Base-by-base conservation (phyloP, 768 basidiomycete genomes). In the Cystofilobasidium ferigula region DNA sequence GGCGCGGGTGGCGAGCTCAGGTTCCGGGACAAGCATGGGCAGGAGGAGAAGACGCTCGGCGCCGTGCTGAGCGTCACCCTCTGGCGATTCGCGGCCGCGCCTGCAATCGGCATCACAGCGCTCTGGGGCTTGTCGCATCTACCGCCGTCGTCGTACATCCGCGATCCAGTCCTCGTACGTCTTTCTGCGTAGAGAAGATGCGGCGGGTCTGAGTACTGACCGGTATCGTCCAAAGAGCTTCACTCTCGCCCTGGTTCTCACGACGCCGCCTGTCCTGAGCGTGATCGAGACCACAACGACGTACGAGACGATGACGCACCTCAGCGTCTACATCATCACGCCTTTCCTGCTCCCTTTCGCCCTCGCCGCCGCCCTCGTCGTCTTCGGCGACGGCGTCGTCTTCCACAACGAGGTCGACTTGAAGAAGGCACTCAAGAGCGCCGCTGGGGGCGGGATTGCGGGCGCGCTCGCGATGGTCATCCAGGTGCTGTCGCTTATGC, bases 381-480 rank as follows among this genome's bases (percentile, higher is more conserved):
- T 63, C 30, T 32, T 51, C 18, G 67, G 67, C n/a, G 26, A 40
- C 22, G 67, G 67, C 26, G 57, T 68, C 45, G 30, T 26, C 26
- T 68, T 68, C 36, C 61, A 68, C 36, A 72, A 71, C 54, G 69
- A 94, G 84, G 94, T 97, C 69, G 91, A 98, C 74, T 77, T 88
- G 14, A 77, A 78, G 36, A 81, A 82, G 34, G 88, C 93, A 0
- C 77, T 95, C 70, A 87, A 83, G 78, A 83, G 80, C 53, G 94
- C 93, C 4, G 80, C 88, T 0, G 93, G 94, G 10, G 93, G 94
- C 28, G 93, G 92, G 5, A 76, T 93, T 57, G 90, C 87, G 70
- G 93, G 92, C 56, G 89, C 90, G 20, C 62, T 72, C 82, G 93
- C 93, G 0, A 98, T 97, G 94, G 82, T 97, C 5, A 79, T 97